These are phyloP conservation scores for Beauveria medogensis DNA, from an alignment of 2,329 filamentous ascomycete genomes.

Conservation along the genomic window DNA sequence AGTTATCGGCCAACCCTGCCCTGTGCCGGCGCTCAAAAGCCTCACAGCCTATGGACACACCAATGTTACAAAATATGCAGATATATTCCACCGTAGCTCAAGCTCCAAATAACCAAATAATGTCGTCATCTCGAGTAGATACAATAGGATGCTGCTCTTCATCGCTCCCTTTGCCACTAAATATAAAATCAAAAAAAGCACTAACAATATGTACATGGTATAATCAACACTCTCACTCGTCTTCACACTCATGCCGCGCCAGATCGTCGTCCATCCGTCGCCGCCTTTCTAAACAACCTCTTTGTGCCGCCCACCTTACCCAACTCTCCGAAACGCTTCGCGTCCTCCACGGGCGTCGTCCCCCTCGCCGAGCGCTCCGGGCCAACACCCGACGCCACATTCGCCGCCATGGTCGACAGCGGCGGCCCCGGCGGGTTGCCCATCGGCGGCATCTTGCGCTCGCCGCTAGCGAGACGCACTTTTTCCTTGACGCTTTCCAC, in stretches of 20 bases:
- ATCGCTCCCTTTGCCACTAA: not conserved
- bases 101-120: not conserved
- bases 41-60: too few relatives aligned
- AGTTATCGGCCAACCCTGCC: too few relatives aligned
- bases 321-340: conserved; percentile 56
- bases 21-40: too few relatives aligned
- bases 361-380: not conserved
- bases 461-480: conserved; percentile 62
- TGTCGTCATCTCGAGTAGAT: not conserved
- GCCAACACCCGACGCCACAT: not conserved
- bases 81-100: not conserved
- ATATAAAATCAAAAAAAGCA: not conserved
- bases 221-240: not conserved
- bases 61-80: not conserved
- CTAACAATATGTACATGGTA: conserved; percentile 4
- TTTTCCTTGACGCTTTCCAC: conserved; percentile 77
- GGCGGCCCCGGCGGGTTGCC: conserved; percentile 14
- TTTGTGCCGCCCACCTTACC: conserved; percentile 66
- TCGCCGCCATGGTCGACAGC: not conserved
- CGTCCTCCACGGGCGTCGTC: conserved; percentile 10
- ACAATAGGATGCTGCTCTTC: not conserved
- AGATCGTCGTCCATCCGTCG: not conserved
- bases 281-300: conserved; percentile 53
- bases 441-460: conserved; percentile 30
- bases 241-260: not conserved